Conservation (phyloP, 2,329 filamentous ascomycete species). For the Phialocephala sp. region DNA sequence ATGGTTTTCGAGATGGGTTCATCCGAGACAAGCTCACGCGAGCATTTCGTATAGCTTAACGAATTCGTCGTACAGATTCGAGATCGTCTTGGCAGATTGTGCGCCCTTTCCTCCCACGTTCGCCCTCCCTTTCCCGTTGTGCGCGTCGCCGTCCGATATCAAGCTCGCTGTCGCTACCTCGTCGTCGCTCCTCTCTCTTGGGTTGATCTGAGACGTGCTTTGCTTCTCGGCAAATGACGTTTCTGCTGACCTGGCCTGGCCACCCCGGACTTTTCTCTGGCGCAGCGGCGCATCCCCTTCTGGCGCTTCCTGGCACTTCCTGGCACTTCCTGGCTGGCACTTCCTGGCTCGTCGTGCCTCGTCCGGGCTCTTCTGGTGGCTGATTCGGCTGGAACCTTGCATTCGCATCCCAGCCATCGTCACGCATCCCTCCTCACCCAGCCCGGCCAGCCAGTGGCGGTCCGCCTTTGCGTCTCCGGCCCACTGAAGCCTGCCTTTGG, state of each 20-base stretch:
- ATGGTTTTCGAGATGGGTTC: not conserved
- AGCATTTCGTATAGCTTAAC: conserved; percentile 19
- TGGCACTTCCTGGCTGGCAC: not conserved
- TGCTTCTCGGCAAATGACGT: conserved; percentile 6
- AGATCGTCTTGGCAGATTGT: conserved; percentile 10
- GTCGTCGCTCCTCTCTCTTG: conserved; percentile 13
- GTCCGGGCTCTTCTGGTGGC: not conserved
- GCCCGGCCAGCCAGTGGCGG: no score
- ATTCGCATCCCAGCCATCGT: not conserved
- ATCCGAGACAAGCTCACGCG: conserved; percentile 13
- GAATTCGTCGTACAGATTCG: not conserved
- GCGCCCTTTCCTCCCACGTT: not conserved
- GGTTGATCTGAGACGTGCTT: no score
- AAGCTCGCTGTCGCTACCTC: conserved; percentile 26
- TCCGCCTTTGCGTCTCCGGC: not conserved
- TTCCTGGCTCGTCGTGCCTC: no score
- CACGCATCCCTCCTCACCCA: not conserved
- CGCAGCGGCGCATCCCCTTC: not conserved
- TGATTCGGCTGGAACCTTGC: not conserved
- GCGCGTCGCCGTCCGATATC: not conserved
- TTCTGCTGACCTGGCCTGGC: not conserved
- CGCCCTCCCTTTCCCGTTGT: not conserved
- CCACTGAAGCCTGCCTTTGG: not conserved
- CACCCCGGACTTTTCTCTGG: conserved; percentile 2
- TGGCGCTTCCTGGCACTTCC: not conserved